phyloP scores from a whole-genome alignment of 2,329 filamentous ascomycete species.

The Alternaria solani region DNA sequence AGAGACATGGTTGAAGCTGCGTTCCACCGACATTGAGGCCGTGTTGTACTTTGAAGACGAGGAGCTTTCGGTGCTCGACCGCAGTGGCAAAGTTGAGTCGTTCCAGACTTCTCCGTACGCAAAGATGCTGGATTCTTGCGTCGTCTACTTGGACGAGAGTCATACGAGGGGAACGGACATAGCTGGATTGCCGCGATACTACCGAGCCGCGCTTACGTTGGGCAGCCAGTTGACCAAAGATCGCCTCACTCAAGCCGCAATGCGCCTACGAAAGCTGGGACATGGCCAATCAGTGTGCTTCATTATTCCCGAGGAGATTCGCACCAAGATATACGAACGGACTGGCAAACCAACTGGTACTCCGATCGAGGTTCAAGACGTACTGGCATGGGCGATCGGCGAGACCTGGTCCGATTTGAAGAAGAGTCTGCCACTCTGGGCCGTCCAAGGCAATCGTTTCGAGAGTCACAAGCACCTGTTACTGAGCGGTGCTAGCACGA shows the following conservation, averaged over 20 bases:
- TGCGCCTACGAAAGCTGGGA: conserved; percentile 63
- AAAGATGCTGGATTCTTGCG: conserved; percentile 64
- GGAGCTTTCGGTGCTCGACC: conserved; percentile 63
- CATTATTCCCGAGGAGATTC: conserved; percentile 66
- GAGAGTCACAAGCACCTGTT: conserved; percentile 51
- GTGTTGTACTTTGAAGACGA: conserved; percentile 67
- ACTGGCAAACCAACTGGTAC: conserved; percentile 5
- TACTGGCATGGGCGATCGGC: conserved; percentile 67
- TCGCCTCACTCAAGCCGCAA: conserved; percentile 71
- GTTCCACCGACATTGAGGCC: conserved; percentile 34
- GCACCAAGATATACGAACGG: conserved; percentile 58
- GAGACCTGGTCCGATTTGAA: conserved; percentile 64
- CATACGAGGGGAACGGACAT: conserved; percentile 77
- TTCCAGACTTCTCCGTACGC: conserved; percentile 68
- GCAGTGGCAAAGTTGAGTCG: conserved; percentile 55
- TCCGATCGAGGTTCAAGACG: conserved; percentile 60
- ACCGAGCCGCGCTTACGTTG: conserved; percentile 72
- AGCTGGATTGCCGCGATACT: conserved; percentile 61
- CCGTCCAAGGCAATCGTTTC: conserved; percentile 64
- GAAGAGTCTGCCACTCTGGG: conserved; percentile 66
- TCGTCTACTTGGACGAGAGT: conserved; percentile 74
- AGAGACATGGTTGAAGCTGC: conserved; percentile 59
- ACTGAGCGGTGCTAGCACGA: conserved; percentile 43
- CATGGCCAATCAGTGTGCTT: conserved; percentile 72
- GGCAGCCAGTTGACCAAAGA: conserved; percentile 74